A percentile compares a stretch with the other conserved stretches of the same genome.
These are phyloP conservation scores for Septoria linicola DNA, from an alignment of 2,329 filamentous ascomycete genomes.

Conservation along the genomic window DNA sequence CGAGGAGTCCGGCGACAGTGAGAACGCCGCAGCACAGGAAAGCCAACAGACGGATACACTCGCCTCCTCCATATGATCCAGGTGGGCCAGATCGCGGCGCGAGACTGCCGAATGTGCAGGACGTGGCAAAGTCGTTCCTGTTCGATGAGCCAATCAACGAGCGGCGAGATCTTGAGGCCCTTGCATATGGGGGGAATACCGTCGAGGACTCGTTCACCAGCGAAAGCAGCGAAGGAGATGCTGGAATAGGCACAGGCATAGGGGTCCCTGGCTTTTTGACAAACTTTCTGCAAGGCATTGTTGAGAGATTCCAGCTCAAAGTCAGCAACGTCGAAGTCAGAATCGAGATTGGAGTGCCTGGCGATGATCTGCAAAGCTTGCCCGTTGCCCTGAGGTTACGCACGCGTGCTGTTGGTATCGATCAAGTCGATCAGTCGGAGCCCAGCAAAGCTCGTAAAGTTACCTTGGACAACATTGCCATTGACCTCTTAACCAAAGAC, in stretches of 20 bases:
- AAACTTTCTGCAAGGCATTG: slow-evolving; percentile 69
- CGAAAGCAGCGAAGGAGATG: slow-evolving; percentile 56
- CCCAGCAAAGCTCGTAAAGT: slow-evolving; percentile 15
- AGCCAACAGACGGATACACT: slow-evolving; percentile 37
- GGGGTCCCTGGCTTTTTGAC: slow-evolving; percentile 69
- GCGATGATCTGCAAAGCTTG: slow-evolving; percentile 26
- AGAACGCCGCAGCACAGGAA: slow-evolving; percentile 38
- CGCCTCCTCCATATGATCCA: slow-evolving; percentile 30
- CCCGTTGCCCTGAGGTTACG: slow-evolving; percentile 63
- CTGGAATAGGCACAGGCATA: slow-evolving; percentile 69
- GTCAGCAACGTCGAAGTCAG: slow-evolving; percentile 66
- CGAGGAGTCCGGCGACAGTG: slow-evolving; percentile 25
- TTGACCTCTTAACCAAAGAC: slow-evolving; percentile 32
- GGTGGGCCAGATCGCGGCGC: slow-evolving; percentile 35
- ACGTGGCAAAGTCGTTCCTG: slow-evolving; percentile 77
- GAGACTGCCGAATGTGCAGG: slow-evolving; percentile 62
- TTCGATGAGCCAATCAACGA: slow-evolving; percentile 66
- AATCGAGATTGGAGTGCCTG: slow-evolving; percentile 58
- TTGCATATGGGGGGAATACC: slow-evolving; percentile 57
- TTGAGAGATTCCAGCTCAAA: slow-evolving; percentile 67
- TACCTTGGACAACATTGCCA: slow-evolving; percentile 28
- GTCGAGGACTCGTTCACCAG: slow-evolving; percentile 60
- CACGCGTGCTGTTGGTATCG: slow-evolving; percentile 54
- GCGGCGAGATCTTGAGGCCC: slow-evolving; percentile 66
- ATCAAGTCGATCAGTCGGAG: neutral